Conservation (phyloP, 106 monocot species). For the Acanthochlamys bracteata region DNA sequence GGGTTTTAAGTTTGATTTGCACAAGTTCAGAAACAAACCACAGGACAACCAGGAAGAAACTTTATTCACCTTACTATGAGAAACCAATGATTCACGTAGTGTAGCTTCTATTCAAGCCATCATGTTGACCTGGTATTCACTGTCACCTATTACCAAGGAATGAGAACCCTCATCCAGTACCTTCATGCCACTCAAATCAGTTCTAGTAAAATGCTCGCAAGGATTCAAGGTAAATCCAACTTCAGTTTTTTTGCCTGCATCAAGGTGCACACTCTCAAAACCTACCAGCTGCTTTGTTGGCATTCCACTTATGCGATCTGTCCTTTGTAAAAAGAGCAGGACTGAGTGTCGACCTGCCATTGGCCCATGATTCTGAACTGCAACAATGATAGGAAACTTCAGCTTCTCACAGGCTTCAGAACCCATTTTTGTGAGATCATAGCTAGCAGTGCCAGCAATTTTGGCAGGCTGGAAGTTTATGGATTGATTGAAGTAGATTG, state of each 20-base stretch:
- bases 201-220: slow-evolving; percentile 51
- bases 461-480: slow-evolving; percentile 11
- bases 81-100: too few species aligned
- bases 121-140: slow-evolving; percentile 35
- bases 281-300: slow-evolving; percentile 59
- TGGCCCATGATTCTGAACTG: slow-evolving; percentile 56
- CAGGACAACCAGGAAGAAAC: too few species aligned
- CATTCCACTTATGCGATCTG: slow-evolving; percentile 4
- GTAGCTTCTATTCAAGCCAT: too few species aligned
- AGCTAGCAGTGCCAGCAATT: slow-evolving; percentile 5
- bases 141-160: slow-evolving; percentile 47
- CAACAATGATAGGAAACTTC: slow-evolving; percentile 31
- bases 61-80: too few species aligned
- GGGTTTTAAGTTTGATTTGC: too few species aligned
- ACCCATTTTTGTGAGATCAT: slow-evolving; percentile 23
- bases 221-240: slow-evolving; percentile 48
- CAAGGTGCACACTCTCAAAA: slow-evolving; percentile 45
- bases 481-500: slow-evolving; percentile 29
- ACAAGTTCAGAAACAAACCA: too few species aligned
- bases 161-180: slow-evolving; percentile 60
- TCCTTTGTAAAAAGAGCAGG: slow-evolving; percentile 45
- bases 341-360: slow-evolving; percentile 70
- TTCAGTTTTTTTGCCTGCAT: slow-evolving; percentile 28
- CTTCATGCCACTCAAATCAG: slow-evolving; percentile 40
- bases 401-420: slow-evolving; percentile 33